Conservation (phyloP, 768 basidiomycete species). For the Mycena pura region DNA sequence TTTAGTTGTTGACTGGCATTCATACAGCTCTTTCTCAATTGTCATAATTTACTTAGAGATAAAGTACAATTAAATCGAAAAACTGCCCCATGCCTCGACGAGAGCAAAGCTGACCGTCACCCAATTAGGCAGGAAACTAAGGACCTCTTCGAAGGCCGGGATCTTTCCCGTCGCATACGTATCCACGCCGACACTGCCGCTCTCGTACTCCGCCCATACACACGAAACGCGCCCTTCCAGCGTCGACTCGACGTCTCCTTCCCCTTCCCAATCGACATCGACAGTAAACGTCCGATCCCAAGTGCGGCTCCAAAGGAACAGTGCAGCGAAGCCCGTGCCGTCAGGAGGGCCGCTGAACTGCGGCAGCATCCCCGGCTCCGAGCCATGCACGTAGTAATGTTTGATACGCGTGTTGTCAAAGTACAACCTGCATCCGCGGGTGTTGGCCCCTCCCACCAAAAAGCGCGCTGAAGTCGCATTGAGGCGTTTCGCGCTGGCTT, state of each 20-base stretch:
- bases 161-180: slow-evolving; percentile 52
- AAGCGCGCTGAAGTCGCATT: slow-evolving; percentile 55
- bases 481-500: slow-evolving; percentile 46
- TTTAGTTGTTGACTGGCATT: too few species aligned
- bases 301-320: slow-evolving; percentile 66
- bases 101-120: slow-evolving; percentile 65
- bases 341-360: slow-evolving; percentile 30
- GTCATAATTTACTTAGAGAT: too few species aligned
- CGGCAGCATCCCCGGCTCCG: slow-evolving; percentile 46
- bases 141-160: slow-evolving; percentile 72
- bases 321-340: slow-evolving; percentile 45
- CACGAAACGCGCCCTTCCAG: slow-evolving; percentile 59
- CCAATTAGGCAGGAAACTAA: slow-evolving; percentile 72
- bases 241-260: too few species aligned
- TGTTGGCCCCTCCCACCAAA: slow-evolving; percentile 60
- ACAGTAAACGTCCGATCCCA: slow-evolving; percentile 64
- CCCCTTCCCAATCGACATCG: slow-evolving; percentile 54
- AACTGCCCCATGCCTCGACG: slow-evolving; percentile 53
- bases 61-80: slow-evolving; percentile 2
- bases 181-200: slow-evolving; percentile 56
- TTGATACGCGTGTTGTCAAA: slow-evolving; percentile 57
- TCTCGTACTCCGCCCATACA: slow-evolving; percentile 74
- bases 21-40: too few species aligned
- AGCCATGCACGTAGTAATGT: slow-evolving; percentile 47
- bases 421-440: slow-evolving; percentile 66